phyloP scores from a whole-genome alignment of 164 flowering plant genomes.

The Stephania yunnanensis region DNA sequence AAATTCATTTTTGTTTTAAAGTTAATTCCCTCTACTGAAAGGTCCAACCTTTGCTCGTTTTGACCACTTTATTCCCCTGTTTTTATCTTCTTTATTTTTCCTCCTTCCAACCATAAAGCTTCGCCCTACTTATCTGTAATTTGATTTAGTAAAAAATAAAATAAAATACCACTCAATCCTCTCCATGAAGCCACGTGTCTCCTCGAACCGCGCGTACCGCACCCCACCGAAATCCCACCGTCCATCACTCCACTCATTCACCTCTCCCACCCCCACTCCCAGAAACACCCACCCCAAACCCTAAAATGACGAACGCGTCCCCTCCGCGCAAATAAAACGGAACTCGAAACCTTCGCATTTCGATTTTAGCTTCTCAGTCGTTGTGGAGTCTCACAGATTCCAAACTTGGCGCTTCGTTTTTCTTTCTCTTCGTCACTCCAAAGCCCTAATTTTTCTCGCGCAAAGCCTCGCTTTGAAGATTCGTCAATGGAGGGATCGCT shows the following conservation, averaged over 20 bases:
- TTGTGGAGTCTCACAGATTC: neutral
- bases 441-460: constrained; percentile 11
- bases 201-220: too few relatives aligned
- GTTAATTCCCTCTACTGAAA: too few relatives aligned
- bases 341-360: neutral
- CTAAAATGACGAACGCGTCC: neutral
- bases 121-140: too few relatives aligned
- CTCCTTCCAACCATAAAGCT: too few relatives aligned
- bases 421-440: neutral
- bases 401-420: neutral
- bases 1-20: too few relatives aligned
- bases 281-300: neutral
- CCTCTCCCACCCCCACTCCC: neutral
- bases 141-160: too few relatives aligned
- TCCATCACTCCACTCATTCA: neutral
- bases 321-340: neutral
- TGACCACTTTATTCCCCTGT: too few relatives aligned
- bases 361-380: neutral
- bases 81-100: too few relatives aligned
- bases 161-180: too few relatives aligned
- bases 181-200: too few relatives aligned
- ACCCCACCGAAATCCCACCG: too few relatives aligned
- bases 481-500: constrained; percentile 35
- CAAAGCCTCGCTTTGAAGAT: neutral
- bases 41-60: too few relatives aligned